Percentiles rank a stretch among this genome's conserved stretches.
phyloP scores from a whole-genome alignment of 1,139 yeast genomes.

The Arxiozyma slooffiae region DNA sequence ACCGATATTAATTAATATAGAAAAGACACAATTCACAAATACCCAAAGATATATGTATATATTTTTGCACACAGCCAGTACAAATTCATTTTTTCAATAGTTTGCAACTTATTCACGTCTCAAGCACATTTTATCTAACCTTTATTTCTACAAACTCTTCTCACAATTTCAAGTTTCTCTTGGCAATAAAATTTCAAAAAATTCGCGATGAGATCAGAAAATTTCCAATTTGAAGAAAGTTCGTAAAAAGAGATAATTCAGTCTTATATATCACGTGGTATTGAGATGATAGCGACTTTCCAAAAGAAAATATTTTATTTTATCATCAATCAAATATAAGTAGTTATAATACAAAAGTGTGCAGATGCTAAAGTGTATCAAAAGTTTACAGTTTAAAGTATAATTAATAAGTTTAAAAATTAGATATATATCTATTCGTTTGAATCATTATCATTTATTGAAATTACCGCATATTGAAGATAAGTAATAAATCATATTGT shows the following conservation, averaged over 20 bases:
- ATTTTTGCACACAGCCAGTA: not conserved
- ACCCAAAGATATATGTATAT: not conserved
- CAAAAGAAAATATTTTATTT: not conserved
- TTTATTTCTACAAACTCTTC: not conserved
- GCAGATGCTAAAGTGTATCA: not conserved
- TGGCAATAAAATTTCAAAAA: not conserved
- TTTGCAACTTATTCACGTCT: not conserved
- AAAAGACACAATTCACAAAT: not conserved
- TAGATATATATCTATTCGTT: no score
- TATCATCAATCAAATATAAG: not conserved
- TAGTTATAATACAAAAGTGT: not conserved
- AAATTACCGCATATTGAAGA: no score
- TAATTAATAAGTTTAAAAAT: no score
- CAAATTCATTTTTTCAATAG: not conserved
- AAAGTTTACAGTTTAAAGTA: not conserved
- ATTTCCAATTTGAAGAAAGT: not conserved
- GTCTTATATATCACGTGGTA: not conserved
- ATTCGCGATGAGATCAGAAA: slow-evolving; percentile 3
- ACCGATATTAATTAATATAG: not conserved
- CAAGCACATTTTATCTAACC: not conserved
- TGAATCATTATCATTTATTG: not conserved
- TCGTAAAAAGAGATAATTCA: not conserved
- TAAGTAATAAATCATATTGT: no score
- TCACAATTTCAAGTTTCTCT: not conserved
- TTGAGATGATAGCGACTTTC: not conserved